Percentiles rank a stretch among this genome's conserved stretches.
phyloP scores from a whole-genome alignment of 148 eudicot genomes.

The Amaranthus palmeri region DNA sequence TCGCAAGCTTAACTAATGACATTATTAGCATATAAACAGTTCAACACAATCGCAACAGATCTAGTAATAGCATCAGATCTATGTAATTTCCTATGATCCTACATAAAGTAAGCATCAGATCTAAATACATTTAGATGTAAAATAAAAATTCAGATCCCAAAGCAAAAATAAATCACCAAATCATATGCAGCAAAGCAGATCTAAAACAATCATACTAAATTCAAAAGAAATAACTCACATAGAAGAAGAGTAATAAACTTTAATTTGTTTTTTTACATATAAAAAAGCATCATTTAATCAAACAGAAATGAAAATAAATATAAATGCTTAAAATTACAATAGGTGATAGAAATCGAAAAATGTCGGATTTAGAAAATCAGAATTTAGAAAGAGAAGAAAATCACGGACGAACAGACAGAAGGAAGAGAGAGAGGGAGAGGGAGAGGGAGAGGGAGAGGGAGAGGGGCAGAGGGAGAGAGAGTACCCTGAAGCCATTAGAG shows the following conservation, averaged over 20 bases:
- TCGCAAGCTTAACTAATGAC: background rate
- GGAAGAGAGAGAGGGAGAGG: background rate
- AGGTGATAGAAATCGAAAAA: background rate
- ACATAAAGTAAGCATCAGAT: slow-evolving; percentile 3
- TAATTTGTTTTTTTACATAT: background rate
- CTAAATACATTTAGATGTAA: background rate
- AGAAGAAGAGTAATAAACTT: background rate
- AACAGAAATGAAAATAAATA: background rate
- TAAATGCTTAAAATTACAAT: background rate
- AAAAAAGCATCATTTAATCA: background rate
- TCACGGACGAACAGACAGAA: background rate
- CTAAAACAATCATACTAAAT: background rate
- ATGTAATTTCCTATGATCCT: background rate
- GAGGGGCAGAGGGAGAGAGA: slow-evolving; percentile 10
- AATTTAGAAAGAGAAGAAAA: background rate
- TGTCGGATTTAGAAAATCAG: background rate
- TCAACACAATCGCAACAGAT: background rate
- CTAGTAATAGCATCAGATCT: background rate
- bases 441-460: background rate
- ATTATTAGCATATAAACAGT: background rate
- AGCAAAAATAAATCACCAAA: background rate
- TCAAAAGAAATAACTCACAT: background rate
- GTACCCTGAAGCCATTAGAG: background rate
- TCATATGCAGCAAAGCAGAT: background rate
- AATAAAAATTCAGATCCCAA: slow-evolving; percentile 8